Evolutionary conservation across 345 rosid species (phyloP).

Genomic region (Hypericum perforatum): DNA sequence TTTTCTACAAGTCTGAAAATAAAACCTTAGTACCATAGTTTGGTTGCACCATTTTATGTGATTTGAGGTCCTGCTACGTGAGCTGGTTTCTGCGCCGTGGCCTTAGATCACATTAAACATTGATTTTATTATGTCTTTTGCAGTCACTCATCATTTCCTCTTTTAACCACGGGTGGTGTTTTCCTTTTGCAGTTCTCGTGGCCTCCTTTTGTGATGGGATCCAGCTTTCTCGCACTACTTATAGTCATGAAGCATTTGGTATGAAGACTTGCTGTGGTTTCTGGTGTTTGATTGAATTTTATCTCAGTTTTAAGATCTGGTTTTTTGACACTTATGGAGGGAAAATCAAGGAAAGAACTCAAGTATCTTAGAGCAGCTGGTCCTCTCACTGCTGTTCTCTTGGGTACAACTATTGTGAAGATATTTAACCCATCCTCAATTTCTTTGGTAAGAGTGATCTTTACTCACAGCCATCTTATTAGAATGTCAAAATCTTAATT

Average conservation of each 20-base stretch:
- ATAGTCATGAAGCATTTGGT: constrained; percentile 91
- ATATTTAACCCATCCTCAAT: constrained; percentile 71
- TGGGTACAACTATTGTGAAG: constrained; percentile 80
- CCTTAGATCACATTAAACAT: no score
- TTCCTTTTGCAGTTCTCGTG: constrained; percentile 90
- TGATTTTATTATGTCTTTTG: constrained; percentile 7
- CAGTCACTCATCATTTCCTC: constrained; percentile 29
- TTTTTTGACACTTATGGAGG: constrained; percentile 41
- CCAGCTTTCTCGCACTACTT: constrained; percentile 63
- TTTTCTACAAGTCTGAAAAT: no score
- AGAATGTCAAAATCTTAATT: not conserved
- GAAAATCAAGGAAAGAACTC: constrained; percentile 77
- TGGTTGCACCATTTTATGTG: no score
- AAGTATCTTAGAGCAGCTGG: constrained; percentile 85
- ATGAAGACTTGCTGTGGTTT: constrained; percentile 17
- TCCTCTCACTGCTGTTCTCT: constrained; percentile 81
- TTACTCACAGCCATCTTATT: not conserved
- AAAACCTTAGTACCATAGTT: no score
- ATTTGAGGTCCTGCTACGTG: no score
- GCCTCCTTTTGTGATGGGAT: constrained; percentile 99
- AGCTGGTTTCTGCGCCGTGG: no score
- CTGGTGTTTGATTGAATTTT: not conserved
- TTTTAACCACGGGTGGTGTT: constrained; percentile 48
- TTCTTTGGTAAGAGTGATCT: constrained; percentile 57
- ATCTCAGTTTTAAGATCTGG: constrained; percentile 2